These are phyloP conservation scores for Boletus edulis DNA, from an alignment of 768 basidiomycete genomes.

Conservation along the genomic window DNA sequence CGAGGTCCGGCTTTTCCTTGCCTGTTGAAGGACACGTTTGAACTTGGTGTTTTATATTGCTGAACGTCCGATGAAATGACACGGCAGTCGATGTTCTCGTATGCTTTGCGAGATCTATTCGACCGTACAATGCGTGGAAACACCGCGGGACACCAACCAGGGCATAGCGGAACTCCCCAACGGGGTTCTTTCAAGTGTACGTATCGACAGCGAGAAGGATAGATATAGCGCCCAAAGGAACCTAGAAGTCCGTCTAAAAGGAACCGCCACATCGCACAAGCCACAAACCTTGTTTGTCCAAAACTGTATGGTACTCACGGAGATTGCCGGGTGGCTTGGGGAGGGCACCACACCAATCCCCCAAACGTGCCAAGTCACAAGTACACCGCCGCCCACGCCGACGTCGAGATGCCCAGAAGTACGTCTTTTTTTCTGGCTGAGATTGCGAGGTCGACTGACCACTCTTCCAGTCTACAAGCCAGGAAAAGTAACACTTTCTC, in stretches of 20 bases:
- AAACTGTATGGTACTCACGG: constrained; percentile 31
- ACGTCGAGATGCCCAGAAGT: constrained; percentile 46
- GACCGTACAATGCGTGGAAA: too few species aligned
- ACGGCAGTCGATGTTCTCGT: too few species aligned
- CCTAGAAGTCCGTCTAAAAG: too few species aligned
- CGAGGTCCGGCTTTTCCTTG: too few species aligned
- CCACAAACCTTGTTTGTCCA: constrained; percentile 2
- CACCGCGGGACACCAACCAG: neutral
- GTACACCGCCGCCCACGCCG: constrained; percentile 28
- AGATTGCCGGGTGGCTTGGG: constrained; percentile 35
- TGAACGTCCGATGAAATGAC: too few species aligned
- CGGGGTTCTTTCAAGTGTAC: too few species aligned
- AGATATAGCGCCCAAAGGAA: neutral
- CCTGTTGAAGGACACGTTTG: too few species aligned
- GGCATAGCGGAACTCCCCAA: neutral
- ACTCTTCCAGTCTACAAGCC: constrained; percentile 78
- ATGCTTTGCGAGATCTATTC: too few species aligned
- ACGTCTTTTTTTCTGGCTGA: neutral
- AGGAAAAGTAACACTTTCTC: constrained; percentile 65
- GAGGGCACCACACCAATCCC: constrained; percentile 1
- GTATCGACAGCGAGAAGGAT: too few species aligned
- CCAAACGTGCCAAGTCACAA: constrained; percentile 18
- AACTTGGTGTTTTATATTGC: too few species aligned
- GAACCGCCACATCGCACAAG: neutral
- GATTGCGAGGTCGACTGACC: constrained; percentile 11